phyloP scores from a whole-genome alignment of 2,329 filamentous ascomycete species.

The Botrytis sinoallii region DNA sequence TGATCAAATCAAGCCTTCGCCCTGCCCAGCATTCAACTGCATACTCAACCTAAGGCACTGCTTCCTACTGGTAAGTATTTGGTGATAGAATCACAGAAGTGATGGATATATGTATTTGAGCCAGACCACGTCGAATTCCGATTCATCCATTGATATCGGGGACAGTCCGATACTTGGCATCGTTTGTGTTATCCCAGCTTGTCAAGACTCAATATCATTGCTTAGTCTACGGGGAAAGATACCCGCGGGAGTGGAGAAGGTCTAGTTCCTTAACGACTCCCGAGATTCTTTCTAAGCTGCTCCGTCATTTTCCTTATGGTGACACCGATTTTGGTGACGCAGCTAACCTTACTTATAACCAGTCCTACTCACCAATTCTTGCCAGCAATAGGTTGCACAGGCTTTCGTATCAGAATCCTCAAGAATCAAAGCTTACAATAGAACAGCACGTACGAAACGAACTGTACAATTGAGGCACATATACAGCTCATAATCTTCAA shows the following conservation, averaged over 20 bases:
- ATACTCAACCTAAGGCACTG: neutral
- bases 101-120: slow-evolving; percentile 9
- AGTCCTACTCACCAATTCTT: neutral
- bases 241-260: neutral
- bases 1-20: slow-evolving; percentile 6
- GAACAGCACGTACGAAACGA: neutral
- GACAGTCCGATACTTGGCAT: neutral
- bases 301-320: neutral
- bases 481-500: neutral
- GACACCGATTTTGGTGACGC: neutral
- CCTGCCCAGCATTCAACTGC: neutral
- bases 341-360: neutral
- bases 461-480: neutral
- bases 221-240: neutral
- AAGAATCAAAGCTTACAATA: neutral
- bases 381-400: neutral
- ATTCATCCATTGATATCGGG: neutral
- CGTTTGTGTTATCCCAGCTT: neutral
- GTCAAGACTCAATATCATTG: neutral
- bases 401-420: neutral
- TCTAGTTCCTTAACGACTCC: neutral
- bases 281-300: neutral
- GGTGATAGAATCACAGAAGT: neutral
- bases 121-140: neutral
- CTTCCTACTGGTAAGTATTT: neutral